Base-by-base conservation (phyloP, 441 rosid species). In the Erysimum pusillum region DNA sequence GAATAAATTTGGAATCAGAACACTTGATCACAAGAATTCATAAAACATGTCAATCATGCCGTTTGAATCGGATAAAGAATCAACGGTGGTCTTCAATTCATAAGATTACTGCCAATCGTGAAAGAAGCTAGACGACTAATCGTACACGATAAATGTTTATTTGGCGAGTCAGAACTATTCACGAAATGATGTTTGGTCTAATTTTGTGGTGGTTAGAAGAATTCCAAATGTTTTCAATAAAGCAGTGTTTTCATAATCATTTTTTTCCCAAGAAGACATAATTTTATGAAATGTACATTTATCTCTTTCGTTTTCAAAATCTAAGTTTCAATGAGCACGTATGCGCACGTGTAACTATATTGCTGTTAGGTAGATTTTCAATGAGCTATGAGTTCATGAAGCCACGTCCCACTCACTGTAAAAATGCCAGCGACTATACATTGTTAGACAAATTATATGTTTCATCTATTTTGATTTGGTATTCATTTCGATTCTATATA, bases 181-280 rank as follows among this genome's bases (percentile, higher is more conserved):
- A 42, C 66, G 67, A 59, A 34, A 45, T 3, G 67, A 70, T 59
- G 48, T 70, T 44, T 69, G 45, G 56, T 69, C 65, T 57, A 69
- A 57, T 44, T 54, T 57, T 17, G 12, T 65, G 45, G 70, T 8
- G 17, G 31, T 31, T 64, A 31, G 28, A 31, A 45, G 42, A 10
- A 64, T 12, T 48, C 56, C 31, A 32, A 46, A 64, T 31, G 42
- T 11, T 46, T 6, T 46, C 20, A 28, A 36, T 11, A 18, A 60
- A n/a, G 14, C 3, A 1, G 5, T 0, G 1, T 6, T 25, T 28
- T n/a, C 15, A 9, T 38, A 52, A 52, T 67, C 61, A 49, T 14
- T 52, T 35, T 35, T 52, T 20, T 20, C 3, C 11, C 25, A 1
- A 20, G 22, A 52, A 52, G 35, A 38, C 25, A 52, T 4, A 67